Conservation (phyloP, 2,329 filamentous ascomycete genomes). For the Xylariaceae sp. region DNA sequence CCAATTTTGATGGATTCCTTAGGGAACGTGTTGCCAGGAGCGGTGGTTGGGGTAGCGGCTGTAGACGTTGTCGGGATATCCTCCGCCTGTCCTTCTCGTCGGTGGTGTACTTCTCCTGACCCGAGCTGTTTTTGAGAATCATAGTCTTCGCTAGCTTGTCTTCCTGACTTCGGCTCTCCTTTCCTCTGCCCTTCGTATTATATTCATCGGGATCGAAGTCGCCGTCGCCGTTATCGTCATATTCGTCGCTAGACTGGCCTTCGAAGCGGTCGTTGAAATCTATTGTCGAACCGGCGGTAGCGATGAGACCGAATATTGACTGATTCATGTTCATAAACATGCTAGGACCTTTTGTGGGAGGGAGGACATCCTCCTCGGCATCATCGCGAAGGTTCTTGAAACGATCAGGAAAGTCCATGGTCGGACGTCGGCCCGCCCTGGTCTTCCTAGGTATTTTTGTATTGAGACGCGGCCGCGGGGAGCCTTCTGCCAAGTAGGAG, state of each 20-base stretch:
- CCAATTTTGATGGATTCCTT: conserved; percentile 38
- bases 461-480: conserved; percentile 35
- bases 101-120: conserved; percentile 33
- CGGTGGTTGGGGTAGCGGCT: conserved; percentile 58
- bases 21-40: conserved; percentile 38
- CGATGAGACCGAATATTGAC: conserved; percentile 88
- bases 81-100: conserved; percentile 49
- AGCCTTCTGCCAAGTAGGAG: conserved; percentile 31
- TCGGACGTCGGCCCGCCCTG: conserved; percentile 35
- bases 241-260: conserved; percentile 73
- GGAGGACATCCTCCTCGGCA: conserved; percentile 44
- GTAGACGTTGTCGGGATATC: conserved; percentile 59
- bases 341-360: conserved; percentile 40
- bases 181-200: conserved; percentile 5
- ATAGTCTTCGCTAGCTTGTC: conserved; percentile 31
- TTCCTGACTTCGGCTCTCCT: conserved; percentile 23
- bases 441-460: conserved; percentile 43
- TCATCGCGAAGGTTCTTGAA: conserved; percentile 45
- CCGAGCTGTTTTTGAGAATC: conserved; percentile 30
- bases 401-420: conserved; percentile 49
- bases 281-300: conserved; percentile 74
- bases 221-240: conserved; percentile 40
- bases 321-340: conserved; percentile 78
- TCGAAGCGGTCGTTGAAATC: conserved; percentile 80
- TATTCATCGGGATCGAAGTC: conserved; percentile 23